A percentile compares a stretch with the other conserved stretches of the same genome.
Evolutionary conservation across 2,329 filamentous ascomycete genomes (phyloP).

Genomic region (Botrytis tulipae): DNA sequence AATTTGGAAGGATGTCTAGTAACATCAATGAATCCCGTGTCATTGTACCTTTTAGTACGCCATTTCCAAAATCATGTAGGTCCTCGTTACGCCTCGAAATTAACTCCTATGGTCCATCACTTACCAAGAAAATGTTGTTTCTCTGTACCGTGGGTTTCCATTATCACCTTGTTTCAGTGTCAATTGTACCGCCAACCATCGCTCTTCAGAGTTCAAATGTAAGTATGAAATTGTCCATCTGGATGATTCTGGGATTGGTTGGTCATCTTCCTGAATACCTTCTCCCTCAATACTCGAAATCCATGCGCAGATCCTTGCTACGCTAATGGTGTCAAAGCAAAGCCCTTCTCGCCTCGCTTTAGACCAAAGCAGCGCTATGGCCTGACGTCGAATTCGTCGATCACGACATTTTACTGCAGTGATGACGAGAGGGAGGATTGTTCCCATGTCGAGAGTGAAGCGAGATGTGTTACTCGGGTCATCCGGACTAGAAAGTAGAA

Average conservation of each 20-base stretch:
- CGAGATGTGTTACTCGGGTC: slow-evolving; percentile 36
- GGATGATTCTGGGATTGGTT: slow-evolving; percentile 33
- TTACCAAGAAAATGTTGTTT: slow-evolving; percentile 39
- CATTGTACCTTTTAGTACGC: slow-evolving; percentile 6
- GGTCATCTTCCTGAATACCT: slow-evolving; percentile 33
- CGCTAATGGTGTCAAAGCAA: slow-evolving; percentile 37
- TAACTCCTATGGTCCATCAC: slow-evolving; percentile 4
- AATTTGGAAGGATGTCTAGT: neutral
- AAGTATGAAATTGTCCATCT: slow-evolving; percentile 36
- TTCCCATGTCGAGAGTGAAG: slow-evolving; percentile 38
- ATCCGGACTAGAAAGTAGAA: slow-evolving; percentile 34
- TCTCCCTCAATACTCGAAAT: slow-evolving; percentile 37
- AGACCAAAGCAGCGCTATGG: slow-evolving; percentile 36
- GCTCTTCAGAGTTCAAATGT: slow-evolving; percentile 36
- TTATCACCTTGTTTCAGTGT: slow-evolving; percentile 32
- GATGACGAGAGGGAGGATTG: slow-evolving; percentile 36
- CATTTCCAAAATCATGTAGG: neutral
- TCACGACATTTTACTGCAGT: slow-evolving; percentile 38
- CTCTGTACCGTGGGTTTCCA: slow-evolving; percentile 33
- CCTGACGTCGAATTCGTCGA: slow-evolving; percentile 33
- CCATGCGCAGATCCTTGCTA: slow-evolving; percentile 38
- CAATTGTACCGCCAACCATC: slow-evolving; percentile 37
- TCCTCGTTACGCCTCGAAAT: slow-evolving; percentile 8
- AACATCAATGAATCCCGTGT: slow-evolving; percentile 1
- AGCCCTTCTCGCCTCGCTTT: slow-evolving; percentile 38